Evolutionary conservation across 2,329 filamentous ascomycete genomes (phyloP).

Genomic region (Aspergillus fumigatus): DNA sequence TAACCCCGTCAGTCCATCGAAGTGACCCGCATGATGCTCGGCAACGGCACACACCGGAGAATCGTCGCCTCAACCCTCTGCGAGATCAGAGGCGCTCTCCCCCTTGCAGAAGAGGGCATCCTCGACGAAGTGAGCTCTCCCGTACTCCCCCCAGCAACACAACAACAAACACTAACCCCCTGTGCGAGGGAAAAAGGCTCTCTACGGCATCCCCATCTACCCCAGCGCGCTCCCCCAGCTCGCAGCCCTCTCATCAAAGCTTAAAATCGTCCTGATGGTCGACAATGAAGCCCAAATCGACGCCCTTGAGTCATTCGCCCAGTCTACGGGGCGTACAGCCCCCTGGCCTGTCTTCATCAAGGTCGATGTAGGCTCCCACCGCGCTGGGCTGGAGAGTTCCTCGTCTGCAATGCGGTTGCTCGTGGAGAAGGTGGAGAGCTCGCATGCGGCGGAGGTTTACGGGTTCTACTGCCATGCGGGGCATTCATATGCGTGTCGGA

Average conservation of each 20-base stretch:
- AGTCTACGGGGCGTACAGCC: not conserved
- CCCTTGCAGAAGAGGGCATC: slow-evolving; percentile 37
- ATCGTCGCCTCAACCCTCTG: slow-evolving; percentile 41
- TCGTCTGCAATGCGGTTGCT: slow-evolving; percentile 9
- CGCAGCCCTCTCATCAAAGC: slow-evolving; percentile 20
- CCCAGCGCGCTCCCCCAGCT: slow-evolving; percentile 31
- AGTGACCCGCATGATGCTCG: slow-evolving; percentile 41
- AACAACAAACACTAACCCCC: not conserved
- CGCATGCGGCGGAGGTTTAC: slow-evolving; percentile 8
- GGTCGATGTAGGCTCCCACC: slow-evolving; percentile 20
- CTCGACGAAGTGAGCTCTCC: slow-evolving; percentile 36
- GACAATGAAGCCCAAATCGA: slow-evolving; percentile 23
- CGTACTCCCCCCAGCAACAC: not conserved
- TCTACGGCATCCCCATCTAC: slow-evolving; percentile 42
- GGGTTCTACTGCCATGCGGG: slow-evolving; percentile 25
- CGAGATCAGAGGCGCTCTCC: slow-evolving; percentile 38
- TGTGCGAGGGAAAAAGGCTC: slow-evolving; percentile 15
- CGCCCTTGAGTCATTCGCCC: slow-evolving; percentile 14
- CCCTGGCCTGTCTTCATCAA: slow-evolving; percentile 25
- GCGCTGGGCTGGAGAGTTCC: slow-evolving; percentile 15
- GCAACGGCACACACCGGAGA: slow-evolving; percentile 31
- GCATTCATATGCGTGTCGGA: slow-evolving; percentile 23
- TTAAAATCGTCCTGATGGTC: slow-evolving; percentile 36
- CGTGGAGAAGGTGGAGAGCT: slow-evolving; percentile 14
- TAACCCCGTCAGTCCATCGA: slow-evolving; percentile 17